phyloP scores from a whole-genome alignment of 2,329 filamentous ascomycete genomes.

The Immersiporthe knoxdaviesiana region DNA sequence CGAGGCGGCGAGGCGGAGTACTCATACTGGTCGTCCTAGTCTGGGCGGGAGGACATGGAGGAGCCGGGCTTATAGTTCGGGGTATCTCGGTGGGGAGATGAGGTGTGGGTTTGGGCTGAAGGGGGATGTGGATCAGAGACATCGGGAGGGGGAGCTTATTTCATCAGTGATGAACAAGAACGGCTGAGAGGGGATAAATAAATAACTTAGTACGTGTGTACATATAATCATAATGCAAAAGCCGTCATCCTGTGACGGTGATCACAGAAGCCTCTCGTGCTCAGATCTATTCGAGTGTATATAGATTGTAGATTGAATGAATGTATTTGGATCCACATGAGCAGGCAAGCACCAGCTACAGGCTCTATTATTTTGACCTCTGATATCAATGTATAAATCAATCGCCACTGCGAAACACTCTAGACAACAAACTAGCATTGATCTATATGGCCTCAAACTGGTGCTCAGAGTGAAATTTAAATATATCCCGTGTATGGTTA shows the following conservation, averaged over 20 bases:
- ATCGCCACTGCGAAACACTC: too few relatives aligned
- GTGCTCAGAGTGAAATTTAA: too few relatives aligned
- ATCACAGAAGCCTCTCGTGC: background rate
- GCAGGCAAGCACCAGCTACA: too few relatives aligned
- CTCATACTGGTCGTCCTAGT: background rate
- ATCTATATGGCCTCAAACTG: too few relatives aligned
- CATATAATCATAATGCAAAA: background rate
- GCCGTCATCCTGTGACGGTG: background rate
- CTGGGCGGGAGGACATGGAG: background rate
- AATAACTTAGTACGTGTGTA: too few relatives aligned
- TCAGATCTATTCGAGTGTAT: background rate
- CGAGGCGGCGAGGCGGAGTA: slow-evolving; percentile 9
- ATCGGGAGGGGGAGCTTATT: slow-evolving; percentile 24
- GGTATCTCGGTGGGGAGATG: slow-evolving; percentile 20
- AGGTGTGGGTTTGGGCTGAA: slow-evolving; percentile 36
- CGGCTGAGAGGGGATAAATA: background rate
- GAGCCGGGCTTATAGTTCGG: slow-evolving; percentile 18
- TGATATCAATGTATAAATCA: too few relatives aligned
- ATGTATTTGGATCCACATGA: too few relatives aligned
- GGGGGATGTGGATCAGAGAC: slow-evolving; percentile 32
- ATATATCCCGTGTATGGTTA: too few relatives aligned
- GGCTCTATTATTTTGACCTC: too few relatives aligned
- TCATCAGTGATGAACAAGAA: slow-evolving; percentile 11
- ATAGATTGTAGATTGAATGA: background rate
- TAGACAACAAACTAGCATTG: too few relatives aligned